Evolutionary conservation across 306 rosid genomes (phyloP), one percentile per base, ranked within the genome.

Genomic region (Cucumis melo): DNA sequence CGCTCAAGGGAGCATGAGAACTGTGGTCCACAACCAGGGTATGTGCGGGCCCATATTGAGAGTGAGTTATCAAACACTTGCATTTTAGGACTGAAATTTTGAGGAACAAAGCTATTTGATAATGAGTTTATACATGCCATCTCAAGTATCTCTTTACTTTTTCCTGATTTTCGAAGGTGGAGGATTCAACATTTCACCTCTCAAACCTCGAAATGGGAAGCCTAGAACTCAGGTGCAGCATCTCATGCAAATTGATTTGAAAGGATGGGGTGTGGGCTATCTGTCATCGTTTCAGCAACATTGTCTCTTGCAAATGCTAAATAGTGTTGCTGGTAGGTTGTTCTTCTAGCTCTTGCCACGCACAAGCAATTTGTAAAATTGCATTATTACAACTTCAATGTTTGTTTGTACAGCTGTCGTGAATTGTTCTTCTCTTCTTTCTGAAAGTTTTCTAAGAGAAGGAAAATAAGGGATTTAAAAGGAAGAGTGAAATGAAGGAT

Each of bases 181-280:
- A 57, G 99, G 99, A 81, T 94, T 75, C 86, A 94, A 92, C 78
- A 90, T 94, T 85, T 86, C 99, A 68, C 97, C 99, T 59, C 78
- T 94, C 65, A 94, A 92, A 85, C 77, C 99, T 82, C 87, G 96
- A 81, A 90, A 94, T 79, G 99, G 99, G 85, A 92, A 86, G 75
- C 95, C 99, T 42, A 90, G 99, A 87, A 83, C 97, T 61, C 99
- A 94, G 82, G 99, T 94, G 74, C 99, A 94, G 89, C 97, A 94
- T 88, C 96, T 94, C 81, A 92, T 92, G 87, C 99, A 94, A 89
- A 90, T 94, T 84, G 99, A 94, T 84, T 83, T 94, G 79, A 94
- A 94, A 87, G 99, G 99, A 70, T 94, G 99, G 99, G 99, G 95
- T 72, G 97, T 83, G 74, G 96, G 99, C 81, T 94, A 94, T 78